These are phyloP conservation scores for Ophiostoma montium DNA, from an alignment of 2,329 filamentous ascomycete species.

Conservation along the genomic window DNA sequence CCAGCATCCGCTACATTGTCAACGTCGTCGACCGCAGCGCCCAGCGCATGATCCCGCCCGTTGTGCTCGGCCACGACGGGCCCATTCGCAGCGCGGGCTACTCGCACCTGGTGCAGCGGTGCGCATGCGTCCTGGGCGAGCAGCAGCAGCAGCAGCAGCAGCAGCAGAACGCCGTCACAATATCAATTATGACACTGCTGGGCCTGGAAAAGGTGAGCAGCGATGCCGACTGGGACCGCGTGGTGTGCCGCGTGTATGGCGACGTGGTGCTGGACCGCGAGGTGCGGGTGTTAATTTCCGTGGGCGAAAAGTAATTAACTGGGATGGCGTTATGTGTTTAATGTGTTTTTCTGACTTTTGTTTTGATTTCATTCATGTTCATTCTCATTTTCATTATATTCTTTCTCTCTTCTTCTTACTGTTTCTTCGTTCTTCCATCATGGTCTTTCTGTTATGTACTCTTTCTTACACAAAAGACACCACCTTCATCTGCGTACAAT, in stretches of 20 bases:
- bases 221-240: conserved; percentile 6
- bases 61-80: conserved; percentile 4
- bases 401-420: neutral
- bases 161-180: neutral
- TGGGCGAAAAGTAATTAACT: neutral
- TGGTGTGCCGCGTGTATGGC: conserved; percentile 2
- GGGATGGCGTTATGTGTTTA: no score
- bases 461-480: no score
- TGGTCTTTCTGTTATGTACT: neutral
- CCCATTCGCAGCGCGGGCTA: conserved; percentile 3
- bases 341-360: neutral
- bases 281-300: conserved; percentile 6
- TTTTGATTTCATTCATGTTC: neutral
- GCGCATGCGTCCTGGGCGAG: neutral
- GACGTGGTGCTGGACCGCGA: conserved; percentile 6
- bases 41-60: conserved; percentile 3
- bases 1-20: conserved; percentile 6
- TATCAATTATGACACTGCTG: conserved; percentile 4
- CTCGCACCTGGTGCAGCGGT: neutral
- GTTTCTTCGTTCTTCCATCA: neutral
- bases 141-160: no score
- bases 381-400: neutral
- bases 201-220: conserved; percentile 3
- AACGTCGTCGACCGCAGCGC: conserved; percentile 2
- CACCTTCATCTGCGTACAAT: no score